Base-by-base conservation (phyloP, 2,329 filamentous ascomycete species). In the Penicillium sp. region DNA sequence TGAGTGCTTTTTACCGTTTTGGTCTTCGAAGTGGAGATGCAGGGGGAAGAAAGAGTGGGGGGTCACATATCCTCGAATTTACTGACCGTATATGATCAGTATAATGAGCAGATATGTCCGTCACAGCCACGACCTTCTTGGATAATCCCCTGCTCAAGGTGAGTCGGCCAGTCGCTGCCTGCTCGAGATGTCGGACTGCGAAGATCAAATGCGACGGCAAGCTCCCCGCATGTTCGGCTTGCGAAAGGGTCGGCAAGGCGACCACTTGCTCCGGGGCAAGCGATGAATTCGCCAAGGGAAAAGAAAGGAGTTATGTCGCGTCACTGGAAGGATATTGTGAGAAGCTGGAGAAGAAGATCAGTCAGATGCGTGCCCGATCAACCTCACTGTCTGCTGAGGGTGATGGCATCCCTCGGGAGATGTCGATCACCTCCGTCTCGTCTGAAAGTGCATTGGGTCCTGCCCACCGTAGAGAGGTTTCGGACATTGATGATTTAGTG, bases 171-270 rank as follows among this genome's bases (percentile, higher is more conserved):
- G 88, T 91, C 47, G 88, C 88, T 52, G 89, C 89, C 25, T 93
- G 89, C 71, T 89, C 88, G 56, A 81, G 88, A 79, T 93, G 89
- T 77, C 90, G 94, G 57, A 85, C 88, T 58, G 92, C 93, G 51
- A 99, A 99, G 78, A 91, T 97, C 71, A 97, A 95, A 85, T 99
- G 94, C 68, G 94, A 97, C 76, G 93, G 94, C 58, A 97, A 97
- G 73, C 79, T 97, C 37, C 94, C 94, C 12, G 91, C 92, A 8
- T 99, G 94, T 70, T 95, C 91, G 8, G 93, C 93, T 18, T 97
- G 94, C 70, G 93, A 97, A 74, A 92, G 91, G 75, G 90, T 91
- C 15, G 91, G 92, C 31, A 88, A 91, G 58, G 86, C 89, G 52
- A 86, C 82, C 57, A 91, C 95, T 70, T 99, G 94, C 72, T 96